A percentile compares a stretch with the other conserved stretches of the same genome.
These are phyloP conservation scores for Microbotryum scabiosae DNA, from an alignment of 1,284 basidiomycete species.

Conservation along the genomic window DNA sequence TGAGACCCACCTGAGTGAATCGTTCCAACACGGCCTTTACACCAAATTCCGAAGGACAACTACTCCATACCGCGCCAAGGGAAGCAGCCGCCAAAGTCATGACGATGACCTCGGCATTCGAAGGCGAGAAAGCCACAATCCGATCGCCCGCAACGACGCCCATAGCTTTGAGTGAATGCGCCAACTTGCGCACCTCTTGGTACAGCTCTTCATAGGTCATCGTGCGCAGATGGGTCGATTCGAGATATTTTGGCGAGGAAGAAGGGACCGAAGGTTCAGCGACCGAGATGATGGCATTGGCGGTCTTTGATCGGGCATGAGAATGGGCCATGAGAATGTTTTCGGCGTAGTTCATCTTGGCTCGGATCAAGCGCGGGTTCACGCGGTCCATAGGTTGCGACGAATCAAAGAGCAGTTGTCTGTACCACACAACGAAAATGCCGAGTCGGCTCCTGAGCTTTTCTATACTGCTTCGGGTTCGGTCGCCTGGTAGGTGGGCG, in stretches of 20 bases:
- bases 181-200: conserved; percentile 27
- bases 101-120: conserved; percentile 31
- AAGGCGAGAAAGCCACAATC: conserved; percentile 30
- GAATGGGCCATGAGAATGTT: conserved; percentile 55
- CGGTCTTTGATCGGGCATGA: conserved; percentile 18
- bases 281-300: conserved; percentile 26
- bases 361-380: conserved; percentile 21
- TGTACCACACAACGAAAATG: not conserved
- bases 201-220: conserved; percentile 31
- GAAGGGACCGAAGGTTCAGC: conserved; percentile 21
- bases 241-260: conserved; percentile 6
- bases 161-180: conserved; percentile 20
- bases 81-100: conserved; percentile 53
- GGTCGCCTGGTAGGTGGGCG: not conserved
- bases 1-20: conserved; percentile 38
- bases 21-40: conserved; percentile 72
- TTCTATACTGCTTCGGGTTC: not conserved
- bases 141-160: conserved; percentile 26
- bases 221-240: conserved; percentile 14
- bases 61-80: conserved; percentile 67
- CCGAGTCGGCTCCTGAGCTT: not conserved
- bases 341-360: conserved; percentile 32
- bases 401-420: conserved; percentile 23
- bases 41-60: conserved; percentile 80
- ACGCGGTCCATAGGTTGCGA: conserved; percentile 20